phyloP scores from a whole-genome alignment of 2,329 filamentous ascomycete species.

The Phaeophleospora eucalypticola region DNA sequence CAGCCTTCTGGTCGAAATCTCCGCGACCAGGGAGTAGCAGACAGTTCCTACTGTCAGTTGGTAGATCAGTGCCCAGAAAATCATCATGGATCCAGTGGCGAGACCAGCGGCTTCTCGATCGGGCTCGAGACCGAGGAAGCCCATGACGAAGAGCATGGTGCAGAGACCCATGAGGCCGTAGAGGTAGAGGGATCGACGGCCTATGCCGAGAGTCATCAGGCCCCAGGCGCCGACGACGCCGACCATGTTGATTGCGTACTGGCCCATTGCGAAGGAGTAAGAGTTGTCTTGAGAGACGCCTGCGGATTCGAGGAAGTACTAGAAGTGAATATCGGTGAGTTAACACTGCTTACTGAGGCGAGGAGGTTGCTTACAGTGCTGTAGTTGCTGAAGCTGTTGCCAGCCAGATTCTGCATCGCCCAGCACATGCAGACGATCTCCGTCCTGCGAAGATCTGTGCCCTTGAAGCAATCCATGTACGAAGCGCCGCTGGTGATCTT shows the following conservation, averaged over 20 bases:
- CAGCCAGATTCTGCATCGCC: conserved; percentile 47
- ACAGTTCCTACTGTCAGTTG: conserved; percentile 85
- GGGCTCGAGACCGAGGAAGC: conserved; percentile 74
- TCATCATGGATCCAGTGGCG: conserved; percentile 81
- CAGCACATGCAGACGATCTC: conserved; percentile 60
- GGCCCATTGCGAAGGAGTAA: conserved; percentile 51
- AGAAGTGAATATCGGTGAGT: too few species aligned
- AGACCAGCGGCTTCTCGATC: conserved; percentile 59
- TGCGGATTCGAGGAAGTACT: conserved; percentile 49
- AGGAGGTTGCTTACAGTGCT: too few species aligned
- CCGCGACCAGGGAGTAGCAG: conserved; percentile 81
- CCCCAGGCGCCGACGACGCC: conserved; percentile 80
- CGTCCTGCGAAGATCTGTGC: conserved; percentile 71
- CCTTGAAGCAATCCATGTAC: conserved; percentile 81
- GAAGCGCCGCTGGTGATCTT: conserved; percentile 68
- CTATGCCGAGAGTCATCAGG: conserved; percentile 70
- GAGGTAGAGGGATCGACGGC: conserved; percentile 71
- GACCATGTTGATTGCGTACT: conserved; percentile 65
- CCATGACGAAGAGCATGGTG: conserved; percentile 74
- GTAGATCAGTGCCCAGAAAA: conserved; percentile 77
- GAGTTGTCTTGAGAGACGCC: conserved; percentile 41
- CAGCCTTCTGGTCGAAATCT: conserved; percentile 75
- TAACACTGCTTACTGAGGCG: too few species aligned
- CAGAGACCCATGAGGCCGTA: conserved; percentile 70
- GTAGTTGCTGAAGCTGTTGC: conserved; percentile 47